Base-by-base conservation (phyloP, 2,329 filamentous ascomycete genomes). In the Penicillium digitatum region DNA sequence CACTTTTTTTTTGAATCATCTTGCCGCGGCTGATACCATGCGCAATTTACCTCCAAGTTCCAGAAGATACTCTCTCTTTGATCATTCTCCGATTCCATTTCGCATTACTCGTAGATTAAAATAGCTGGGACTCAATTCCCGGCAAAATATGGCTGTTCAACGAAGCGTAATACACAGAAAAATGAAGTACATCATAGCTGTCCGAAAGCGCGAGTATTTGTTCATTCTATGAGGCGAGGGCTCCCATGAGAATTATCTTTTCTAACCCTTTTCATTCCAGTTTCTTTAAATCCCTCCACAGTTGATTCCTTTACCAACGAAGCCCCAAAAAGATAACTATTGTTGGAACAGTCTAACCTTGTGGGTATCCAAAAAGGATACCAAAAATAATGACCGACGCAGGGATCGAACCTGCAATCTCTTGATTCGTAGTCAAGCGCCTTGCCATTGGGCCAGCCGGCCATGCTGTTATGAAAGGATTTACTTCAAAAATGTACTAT, bases 381-480 rank as follows among this genome's bases (percentile, higher is more conserved):
- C n/a, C 20, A 42, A 61, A 66, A 69, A 61, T 32, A 56, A 31
- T 71, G 69, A 71, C 68, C 69, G 66, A 71, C 69, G 69, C 68
- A 71, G 69, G 69, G 62, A 48, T 77, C 74, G 74, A 77, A 77
- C 75, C 75, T 75, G 71, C 73, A 78, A 77, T 76, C 75, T 77
- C 72, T 76, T 76, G 75, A 77, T 77, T 75, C 76, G 76, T 77
- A 78, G 76, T 78, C 76, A 77, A 76, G 73, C 76, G 75, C 76
- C 74, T 77, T 78, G 71, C 76, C 75, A 77, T 77, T 77, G 73
- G 74, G 74, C 74, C 73, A 76, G 66, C 66, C 62, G 66, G 61
- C 66, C 66, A 38, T 11, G 31, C 16, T 42, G 29, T 48, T 39
- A 35, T 31, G 0, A n/a, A n/a, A n/a, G n/a, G n/a, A n/a, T n/a